Percentiles rank a stretch among this genome's conserved stretches.
Evolutionary conservation across 2,329 filamentous ascomycete species (phyloP).

Genomic region (Canariomyces notabilis): DNA sequence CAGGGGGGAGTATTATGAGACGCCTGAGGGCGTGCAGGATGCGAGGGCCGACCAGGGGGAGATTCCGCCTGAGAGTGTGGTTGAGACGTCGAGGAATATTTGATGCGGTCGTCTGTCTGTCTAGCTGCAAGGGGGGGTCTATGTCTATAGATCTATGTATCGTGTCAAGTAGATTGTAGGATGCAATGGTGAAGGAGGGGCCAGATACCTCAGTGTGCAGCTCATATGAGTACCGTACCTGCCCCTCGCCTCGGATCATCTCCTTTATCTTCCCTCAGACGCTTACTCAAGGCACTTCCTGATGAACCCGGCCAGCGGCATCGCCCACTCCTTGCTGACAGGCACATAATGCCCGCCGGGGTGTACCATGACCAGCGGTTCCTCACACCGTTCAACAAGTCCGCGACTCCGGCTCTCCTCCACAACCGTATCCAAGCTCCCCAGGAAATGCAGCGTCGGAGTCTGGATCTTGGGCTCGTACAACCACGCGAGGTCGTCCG

Average conservation of each 20-base stretch:
- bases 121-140: no score
- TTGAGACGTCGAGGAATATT: constrained; percentile 26
- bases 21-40: constrained; percentile 38
- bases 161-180: background rate
- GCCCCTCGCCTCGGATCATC: background rate
- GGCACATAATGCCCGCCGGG: constrained; percentile 91
- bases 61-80: constrained; percentile 38
- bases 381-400: constrained; percentile 61
- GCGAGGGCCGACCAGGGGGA: constrained; percentile 39
- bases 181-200: background rate
- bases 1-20: constrained; percentile 39
- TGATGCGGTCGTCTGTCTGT: background rate
- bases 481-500: constrained; percentile 58
- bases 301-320: constrained; percentile 53
- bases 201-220: background rate
- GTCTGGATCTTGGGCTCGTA: constrained; percentile 73
- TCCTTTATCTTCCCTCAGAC: background rate
- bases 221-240: no score
- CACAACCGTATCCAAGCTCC: constrained; percentile 81
- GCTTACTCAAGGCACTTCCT: constrained; percentile 22
- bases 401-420: constrained; percentile 66
- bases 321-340: constrained; percentile 72
- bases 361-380: constrained; percentile 57
- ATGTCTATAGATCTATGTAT: constrained; percentile 8
- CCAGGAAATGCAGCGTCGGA: constrained; percentile 75